phyloP scores from a whole-genome alignment of 2,329 filamentous ascomycete genomes.

The Neonectria neomacrospora region DNA sequence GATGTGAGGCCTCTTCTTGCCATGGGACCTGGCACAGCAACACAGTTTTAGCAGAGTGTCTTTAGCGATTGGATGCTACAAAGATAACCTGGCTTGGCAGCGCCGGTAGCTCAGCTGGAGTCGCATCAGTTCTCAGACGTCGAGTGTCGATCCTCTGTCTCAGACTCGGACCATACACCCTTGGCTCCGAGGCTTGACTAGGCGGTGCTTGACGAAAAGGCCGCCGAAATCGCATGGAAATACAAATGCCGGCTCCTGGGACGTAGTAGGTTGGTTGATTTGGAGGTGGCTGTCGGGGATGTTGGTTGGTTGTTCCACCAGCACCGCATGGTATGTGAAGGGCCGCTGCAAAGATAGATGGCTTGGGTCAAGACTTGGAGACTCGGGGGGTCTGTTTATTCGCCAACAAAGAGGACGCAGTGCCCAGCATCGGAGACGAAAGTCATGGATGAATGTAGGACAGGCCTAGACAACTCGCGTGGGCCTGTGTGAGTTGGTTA shows the following conservation, averaged over 20 bases:
- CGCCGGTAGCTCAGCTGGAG: slow-evolving; percentile 23
- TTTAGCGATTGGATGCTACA: slow-evolving; percentile 12
- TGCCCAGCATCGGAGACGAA: neutral
- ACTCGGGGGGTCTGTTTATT: slow-evolving; percentile 1
- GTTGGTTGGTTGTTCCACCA: neutral
- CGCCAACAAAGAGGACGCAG: neutral
- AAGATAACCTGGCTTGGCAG: slow-evolving; percentile 14
- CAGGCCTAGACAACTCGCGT: neutral
- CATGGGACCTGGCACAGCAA: slow-evolving; percentile 9
- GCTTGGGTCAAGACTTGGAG: slow-evolving; percentile 13
- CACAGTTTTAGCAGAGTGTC: slow-evolving; percentile 16
- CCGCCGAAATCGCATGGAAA: slow-evolving; percentile 28
- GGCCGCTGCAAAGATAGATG: slow-evolving; percentile 18
- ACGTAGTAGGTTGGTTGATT: slow-evolving; percentile 8
- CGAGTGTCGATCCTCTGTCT: slow-evolving; percentile 30
- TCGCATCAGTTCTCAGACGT: slow-evolving; percentile 21
- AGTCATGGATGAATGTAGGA: neutral
- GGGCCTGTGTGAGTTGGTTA: neutral
- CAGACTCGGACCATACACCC: slow-evolving; percentile 27
- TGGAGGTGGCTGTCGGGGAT: slow-evolving; percentile 9
- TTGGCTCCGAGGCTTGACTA: slow-evolving; percentile 18
- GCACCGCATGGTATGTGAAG: slow-evolving; percentile 15
- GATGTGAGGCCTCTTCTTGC: slow-evolving; percentile 14
- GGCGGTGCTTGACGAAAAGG: slow-evolving; percentile 16
- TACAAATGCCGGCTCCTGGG: slow-evolving; percentile 5